Evolutionary conservation across 2,329 filamentous ascomycete species (phyloP).

Genomic region (Volutella citrinella): DNA sequence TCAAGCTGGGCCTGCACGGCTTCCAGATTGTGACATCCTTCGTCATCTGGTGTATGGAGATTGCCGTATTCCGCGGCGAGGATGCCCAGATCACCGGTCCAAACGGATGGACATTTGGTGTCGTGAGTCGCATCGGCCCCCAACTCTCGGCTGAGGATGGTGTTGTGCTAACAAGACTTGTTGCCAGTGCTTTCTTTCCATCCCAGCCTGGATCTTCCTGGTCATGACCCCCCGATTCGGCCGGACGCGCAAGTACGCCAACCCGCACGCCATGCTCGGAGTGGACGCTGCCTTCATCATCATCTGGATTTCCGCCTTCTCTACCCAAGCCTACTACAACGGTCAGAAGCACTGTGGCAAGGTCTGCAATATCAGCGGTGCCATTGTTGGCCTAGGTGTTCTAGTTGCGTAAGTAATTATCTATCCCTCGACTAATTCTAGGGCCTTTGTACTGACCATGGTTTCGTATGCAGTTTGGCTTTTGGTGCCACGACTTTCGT

Average conservation of each 20-base stretch:
- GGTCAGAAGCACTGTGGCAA: slow-evolving; percentile 50
- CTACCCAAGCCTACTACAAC: slow-evolving; percentile 64
- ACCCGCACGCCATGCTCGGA: slow-evolving; percentile 59
- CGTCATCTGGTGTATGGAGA: slow-evolving; percentile 57
- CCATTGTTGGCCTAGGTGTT: slow-evolving; percentile 59
- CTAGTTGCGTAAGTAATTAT: slow-evolving; percentile 54
- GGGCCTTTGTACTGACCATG: slow-evolving; percentile 1
- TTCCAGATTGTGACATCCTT: slow-evolving; percentile 53
- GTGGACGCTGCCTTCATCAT: slow-evolving; percentile 57
- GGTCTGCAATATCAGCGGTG: slow-evolving; percentile 60
- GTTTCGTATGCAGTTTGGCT: too few relatives aligned
- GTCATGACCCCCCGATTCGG: slow-evolving; percentile 62
- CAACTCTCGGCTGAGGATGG: not conserved
- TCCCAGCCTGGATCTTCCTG: slow-evolving; percentile 64
- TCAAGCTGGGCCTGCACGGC: slow-evolving; percentile 57
- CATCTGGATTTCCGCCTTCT: slow-evolving; percentile 66
- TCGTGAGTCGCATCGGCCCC: slow-evolving; percentile 43
- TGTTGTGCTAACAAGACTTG: not conserved
- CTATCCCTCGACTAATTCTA: not conserved
- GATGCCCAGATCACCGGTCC: slow-evolving; percentile 51
- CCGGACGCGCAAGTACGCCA: slow-evolving; percentile 58
- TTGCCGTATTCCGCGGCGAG: slow-evolving; percentile 53
- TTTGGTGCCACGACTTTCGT: slow-evolving; percentile 53
- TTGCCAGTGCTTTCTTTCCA: slow-evolving; percentile 59
- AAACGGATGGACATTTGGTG: slow-evolving; percentile 61